These are phyloP conservation scores for Moricandia moricandioides DNA, from an alignment of 345 rosid species.

Conservation along the genomic window DNA sequence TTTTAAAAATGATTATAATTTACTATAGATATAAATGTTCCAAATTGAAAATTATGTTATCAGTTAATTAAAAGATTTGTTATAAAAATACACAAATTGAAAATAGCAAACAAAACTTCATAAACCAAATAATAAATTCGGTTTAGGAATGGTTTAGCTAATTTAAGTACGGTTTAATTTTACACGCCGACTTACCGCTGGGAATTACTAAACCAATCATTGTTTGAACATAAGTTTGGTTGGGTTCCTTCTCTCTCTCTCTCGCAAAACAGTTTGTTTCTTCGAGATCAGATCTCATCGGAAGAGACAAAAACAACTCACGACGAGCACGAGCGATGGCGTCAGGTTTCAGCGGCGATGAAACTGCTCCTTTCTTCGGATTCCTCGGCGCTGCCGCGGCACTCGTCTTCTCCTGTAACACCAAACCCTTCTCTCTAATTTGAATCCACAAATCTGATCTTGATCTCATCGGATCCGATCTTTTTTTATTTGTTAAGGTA, in stretches of 20 bases:
- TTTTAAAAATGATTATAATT: too few relatives aligned
- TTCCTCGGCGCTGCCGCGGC: slow-evolving; percentile 92
- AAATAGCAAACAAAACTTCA: too few relatives aligned
- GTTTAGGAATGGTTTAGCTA: background rate
- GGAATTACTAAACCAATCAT: slow-evolving; percentile 17
- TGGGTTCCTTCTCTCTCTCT: background rate
- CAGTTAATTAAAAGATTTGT: too few relatives aligned
- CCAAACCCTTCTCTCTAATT: background rate
- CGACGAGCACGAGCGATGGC: slow-evolving; percentile 42
- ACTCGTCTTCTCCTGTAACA: slow-evolving; percentile 84
- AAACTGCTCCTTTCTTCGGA: slow-evolving; percentile 85
- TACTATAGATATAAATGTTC: too few relatives aligned
- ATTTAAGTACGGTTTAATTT: background rate
- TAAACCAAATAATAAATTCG: background rate
- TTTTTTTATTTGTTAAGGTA: slow-evolving; percentile 39
- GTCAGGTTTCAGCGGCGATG: slow-evolving; percentile 70
- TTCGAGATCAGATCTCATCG: slow-evolving; percentile 32
- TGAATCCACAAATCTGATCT: background rate
- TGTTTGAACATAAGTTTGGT: background rate
- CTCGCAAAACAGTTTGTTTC: slow-evolving; percentile 2
- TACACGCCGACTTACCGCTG: slow-evolving; percentile 8
- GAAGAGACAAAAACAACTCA: background rate
- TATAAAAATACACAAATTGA: too few relatives aligned
- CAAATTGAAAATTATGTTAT: too few relatives aligned
- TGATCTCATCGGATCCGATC: background rate